Evolutionary conservation across 768 basidiomycete species (phyloP).

Genomic region (Lactarius hengduanensis): DNA sequence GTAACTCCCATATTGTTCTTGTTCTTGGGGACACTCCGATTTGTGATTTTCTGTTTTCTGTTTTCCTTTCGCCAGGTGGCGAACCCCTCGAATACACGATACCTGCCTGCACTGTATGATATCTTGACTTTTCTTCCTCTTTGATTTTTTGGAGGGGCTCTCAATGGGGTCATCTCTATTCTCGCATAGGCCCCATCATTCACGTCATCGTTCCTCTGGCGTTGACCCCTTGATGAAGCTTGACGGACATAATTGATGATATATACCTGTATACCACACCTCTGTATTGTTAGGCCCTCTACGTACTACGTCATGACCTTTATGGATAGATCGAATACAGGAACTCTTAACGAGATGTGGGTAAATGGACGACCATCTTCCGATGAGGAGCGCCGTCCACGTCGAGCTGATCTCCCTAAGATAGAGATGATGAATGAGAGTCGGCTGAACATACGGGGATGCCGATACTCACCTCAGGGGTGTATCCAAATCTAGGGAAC

Average conservation of each 20-base stretch:
- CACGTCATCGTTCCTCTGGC: conserved; percentile 3
- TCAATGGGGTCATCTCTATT: conserved; percentile 1
- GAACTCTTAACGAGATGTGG: conserved; percentile 38
- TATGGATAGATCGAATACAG: conserved; percentile 37
- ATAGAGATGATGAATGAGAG: conserved; percentile 9
- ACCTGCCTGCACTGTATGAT: conserved; percentile 24
- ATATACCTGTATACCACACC: conserved; percentile 37
- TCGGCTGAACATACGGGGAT: conserved; percentile 18
- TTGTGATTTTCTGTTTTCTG: conserved; percentile 10
- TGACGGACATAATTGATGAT: conserved; percentile 22
- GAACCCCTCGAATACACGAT: conserved; percentile 22
- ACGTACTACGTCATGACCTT: conserved; percentile 36
- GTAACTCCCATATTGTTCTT: neutral
- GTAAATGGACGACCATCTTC: conserved; percentile 66
- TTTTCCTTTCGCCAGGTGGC: conserved; percentile 19
- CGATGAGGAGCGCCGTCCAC: conserved; percentile 87
- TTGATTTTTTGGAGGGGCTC: conserved; percentile 2
- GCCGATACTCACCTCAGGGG: conserved; percentile 52
- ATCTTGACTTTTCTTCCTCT: conserved; percentile 8
- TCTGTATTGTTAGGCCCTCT: conserved; percentile 44
- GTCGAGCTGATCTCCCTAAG: conserved; percentile 70
- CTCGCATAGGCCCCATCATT: neutral
- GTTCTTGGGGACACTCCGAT: conserved; percentile 11
- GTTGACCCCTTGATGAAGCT: conserved; percentile 10
- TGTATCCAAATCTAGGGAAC: conserved; percentile 62